A percentile compares a stretch with the other conserved stretches of the same genome.
phyloP scores from a whole-genome alignment of 257 asterid genomes.

The Solanum bulbocastanum region DNA sequence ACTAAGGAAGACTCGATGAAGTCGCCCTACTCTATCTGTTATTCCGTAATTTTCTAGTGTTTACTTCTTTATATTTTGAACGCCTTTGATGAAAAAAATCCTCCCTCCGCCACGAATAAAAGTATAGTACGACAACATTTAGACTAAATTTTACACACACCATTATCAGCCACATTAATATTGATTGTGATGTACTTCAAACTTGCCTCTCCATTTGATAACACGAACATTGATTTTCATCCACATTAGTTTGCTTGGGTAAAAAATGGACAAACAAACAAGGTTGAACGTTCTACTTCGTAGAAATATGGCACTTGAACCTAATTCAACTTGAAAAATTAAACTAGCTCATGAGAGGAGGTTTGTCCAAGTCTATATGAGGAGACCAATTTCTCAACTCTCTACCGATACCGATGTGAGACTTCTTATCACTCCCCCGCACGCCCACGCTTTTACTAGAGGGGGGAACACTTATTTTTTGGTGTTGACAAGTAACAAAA shows the following conservation, averaged over 20 bases:
- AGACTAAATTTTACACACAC: too few species aligned
- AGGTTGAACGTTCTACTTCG: not conserved
- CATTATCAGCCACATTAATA: not conserved
- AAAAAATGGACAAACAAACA: not conserved
- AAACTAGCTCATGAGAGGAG: not conserved
- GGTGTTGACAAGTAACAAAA: not conserved
- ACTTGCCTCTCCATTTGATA: not conserved
- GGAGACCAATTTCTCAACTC: not conserved
- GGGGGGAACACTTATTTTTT: not conserved
- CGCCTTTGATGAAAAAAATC: too few species aligned
- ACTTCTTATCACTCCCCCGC: not conserved
- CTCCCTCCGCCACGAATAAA: too few species aligned
- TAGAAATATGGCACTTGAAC: fast-evolving
- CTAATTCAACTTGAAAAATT: not conserved
- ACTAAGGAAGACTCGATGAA: too few species aligned
- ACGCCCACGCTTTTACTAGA: not conserved
- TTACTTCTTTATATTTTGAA: too few species aligned
- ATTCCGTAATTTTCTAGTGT: too few species aligned
- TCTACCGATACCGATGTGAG: fast-evolving
- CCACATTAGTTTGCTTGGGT: not conserved
- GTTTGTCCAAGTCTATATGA: not conserved
- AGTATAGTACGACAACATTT: too few species aligned
- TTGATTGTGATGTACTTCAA: not conserved
- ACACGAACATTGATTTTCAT: not conserved
- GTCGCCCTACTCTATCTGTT: too few species aligned